A percentile compares a stretch with the other conserved stretches of the same genome.
Evolutionary conservation across 2,329 filamentous ascomycete genomes (phyloP).

Genomic region (Truncatella angustata): DNA sequence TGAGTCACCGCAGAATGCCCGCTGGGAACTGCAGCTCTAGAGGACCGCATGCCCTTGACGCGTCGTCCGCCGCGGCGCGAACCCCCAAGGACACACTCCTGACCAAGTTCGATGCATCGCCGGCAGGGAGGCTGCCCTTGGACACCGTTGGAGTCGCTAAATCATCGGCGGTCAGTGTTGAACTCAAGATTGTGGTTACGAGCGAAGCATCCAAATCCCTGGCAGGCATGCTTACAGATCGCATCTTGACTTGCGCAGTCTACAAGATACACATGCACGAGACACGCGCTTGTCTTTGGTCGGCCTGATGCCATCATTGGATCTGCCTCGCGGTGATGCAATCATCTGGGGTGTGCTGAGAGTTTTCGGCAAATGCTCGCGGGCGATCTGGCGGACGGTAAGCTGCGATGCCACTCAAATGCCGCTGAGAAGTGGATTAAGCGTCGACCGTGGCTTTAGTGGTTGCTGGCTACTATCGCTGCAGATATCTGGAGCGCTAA

Average conservation of each 20-base stretch:
- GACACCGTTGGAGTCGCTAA: background rate
- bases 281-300: background rate
- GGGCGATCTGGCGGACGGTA: too few species aligned
- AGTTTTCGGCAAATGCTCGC: too few species aligned
- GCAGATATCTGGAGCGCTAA: too few species aligned
- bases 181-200: too few species aligned
- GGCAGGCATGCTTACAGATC: background rate
- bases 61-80: background rate
- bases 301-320: too few species aligned
- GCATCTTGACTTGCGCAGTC: background rate
- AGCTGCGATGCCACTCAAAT: too few species aligned
- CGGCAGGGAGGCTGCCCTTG: background rate
- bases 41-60: background rate
- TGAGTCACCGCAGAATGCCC: too few species aligned
- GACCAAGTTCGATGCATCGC: background rate
- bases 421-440: too few species aligned
- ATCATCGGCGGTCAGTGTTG: background rate
- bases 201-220: background rate
- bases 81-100: background rate
- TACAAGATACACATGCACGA: background rate
- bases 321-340: too few species aligned
- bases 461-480: too few species aligned
- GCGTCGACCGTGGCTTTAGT: too few species aligned
- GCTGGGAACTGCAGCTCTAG: background rate
- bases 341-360: too few species aligned